Evolutionary conservation across 345 rosid species (phyloP), one percentile per base, ranked within the genome.

Genomic region (Excoecaria agallocha): DNA sequence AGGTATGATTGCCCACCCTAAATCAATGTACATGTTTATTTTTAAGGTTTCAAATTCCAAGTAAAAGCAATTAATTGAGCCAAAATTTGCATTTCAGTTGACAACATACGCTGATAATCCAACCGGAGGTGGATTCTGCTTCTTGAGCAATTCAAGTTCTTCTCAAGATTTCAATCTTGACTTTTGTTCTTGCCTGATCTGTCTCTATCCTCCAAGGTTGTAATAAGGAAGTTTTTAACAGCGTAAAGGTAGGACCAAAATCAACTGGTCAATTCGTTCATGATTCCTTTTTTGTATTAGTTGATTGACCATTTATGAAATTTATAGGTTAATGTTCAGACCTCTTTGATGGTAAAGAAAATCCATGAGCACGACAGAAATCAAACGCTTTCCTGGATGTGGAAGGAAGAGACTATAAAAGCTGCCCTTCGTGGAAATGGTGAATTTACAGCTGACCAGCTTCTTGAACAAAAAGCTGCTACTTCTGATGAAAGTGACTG

Each of bases 141-240:
- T 69, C 48, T 35, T 69, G 72, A 69, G 61, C 61, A 69, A 54
- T 51, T 3, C 61, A 69, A 51, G 35, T 37, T 43, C 35, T 52
- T 15, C 2, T 19, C 38, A 41, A 8, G 75, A 70, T n/a, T 6
- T 10, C 16, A 48, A 17, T 12, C 12, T 77, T 19, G 66, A 64
- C n/a, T 65, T 58, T 37, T 37, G 48, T 76, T 37, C 79, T 75
- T 12, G 75, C 79, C 30, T 76, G 79, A 75, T 76, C 79, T 19
- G 75, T 76, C 30, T 70, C 70, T 19, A 63, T 70, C 8, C 79
- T 70, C 12, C 79, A 70, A 24, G 61, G 48, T 20, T 76, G 79
- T 46, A 76, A 64, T 65, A 43, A 76, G 65, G 79, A 70, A 55
- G 45, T 64, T 24, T 56, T 52, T 66, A 70, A 55, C 75, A 38